These are phyloP conservation scores for Diutina sp. DNA, from an alignment of 1,139 yeast genomes.

Conservation along the genomic window DNA sequence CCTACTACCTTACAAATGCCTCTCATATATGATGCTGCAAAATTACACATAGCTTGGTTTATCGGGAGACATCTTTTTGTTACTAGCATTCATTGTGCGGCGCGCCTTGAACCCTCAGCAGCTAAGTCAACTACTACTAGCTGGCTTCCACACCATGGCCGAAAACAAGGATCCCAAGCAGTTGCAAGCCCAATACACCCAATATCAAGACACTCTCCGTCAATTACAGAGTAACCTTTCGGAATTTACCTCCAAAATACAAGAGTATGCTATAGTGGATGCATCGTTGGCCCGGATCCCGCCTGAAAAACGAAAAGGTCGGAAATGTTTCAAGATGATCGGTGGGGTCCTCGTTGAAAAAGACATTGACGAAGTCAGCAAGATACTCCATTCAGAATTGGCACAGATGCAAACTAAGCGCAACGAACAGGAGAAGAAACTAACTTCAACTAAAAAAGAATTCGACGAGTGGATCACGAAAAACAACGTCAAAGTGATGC, in stretches of 20 bases:
- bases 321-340: conserved; percentile 87
- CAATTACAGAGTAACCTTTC: conserved; percentile 44
- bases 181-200: conserved; percentile 48
- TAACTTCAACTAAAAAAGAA: conserved; percentile 34
- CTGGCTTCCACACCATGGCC: conserved; percentile 4
- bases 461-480: conserved; percentile 58
- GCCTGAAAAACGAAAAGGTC: conserved; percentile 37
- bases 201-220: conserved; percentile 46
- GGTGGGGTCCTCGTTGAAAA: conserved; percentile 89
- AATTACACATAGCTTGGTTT: too few relatives aligned
- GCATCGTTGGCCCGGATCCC: conserved; percentile 33
- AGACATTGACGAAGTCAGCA: conserved; percentile 62
- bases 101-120: background rate
- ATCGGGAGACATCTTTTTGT: too few relatives aligned
- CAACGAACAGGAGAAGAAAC: conserved; percentile 29
- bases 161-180: conserved; percentile 23
- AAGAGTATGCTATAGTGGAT: conserved; percentile 30
- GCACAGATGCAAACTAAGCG: conserved; percentile 22
- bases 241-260: conserved; percentile 30
- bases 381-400: conserved; percentile 51
- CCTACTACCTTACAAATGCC: too few relatives aligned
- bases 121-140: background rate
- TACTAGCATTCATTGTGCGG: background rate
- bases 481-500: conserved; percentile 52
- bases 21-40: too few relatives aligned